Base-by-base conservation (phyloP, 495 filamentous ascomycete genomes). In the Xylaria intraflava region DNA sequence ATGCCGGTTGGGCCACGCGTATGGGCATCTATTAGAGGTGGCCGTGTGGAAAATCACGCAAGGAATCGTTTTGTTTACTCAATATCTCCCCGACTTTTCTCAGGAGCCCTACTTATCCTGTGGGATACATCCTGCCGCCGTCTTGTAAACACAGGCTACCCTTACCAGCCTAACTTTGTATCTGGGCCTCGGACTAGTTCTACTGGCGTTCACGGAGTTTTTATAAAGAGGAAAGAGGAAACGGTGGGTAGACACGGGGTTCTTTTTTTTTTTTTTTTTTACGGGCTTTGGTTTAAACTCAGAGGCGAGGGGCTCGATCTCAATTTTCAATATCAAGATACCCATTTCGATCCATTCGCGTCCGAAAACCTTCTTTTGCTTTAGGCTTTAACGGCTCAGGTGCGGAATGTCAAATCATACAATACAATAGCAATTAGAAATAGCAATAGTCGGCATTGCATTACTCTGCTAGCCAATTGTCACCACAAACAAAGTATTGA, bases 1-100 rank as follows among this genome's bases (percentile, higher is more conserved):
- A 66, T 16, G 86, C 89, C 57, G 79, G 84, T 35, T 95, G 90
- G 89, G 86, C 87, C 16, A 83, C 82, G 57, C 76, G 86, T 22
- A 87, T 93, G 59, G 86, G 87, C 26, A 81, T 91, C 36, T 91
- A 88, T 68, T 89, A 74, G 64, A 20, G 41, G 45, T 43, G 20
- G 35, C 1, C 36, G 22, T 42, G 19, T 35, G 16, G n/a, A 3
- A 47, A 31, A 40, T 19, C 16, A 12, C 24, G 43, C 51, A 30
- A 39, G 17, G 30, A n/a, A 23, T 45, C 31, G 17, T 3, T 35
- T 51, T 29, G 39, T 31, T 45, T 53, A 19, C 26, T 14, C 24
- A 53, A 30, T 20, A 12, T 16, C 11, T 19, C 7, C 19, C 4
- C 12, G 1, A 14, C 33, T 23, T 20, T 16, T 11, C 27, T 4